Base-by-base conservation (phyloP, 306 rosid species). In the Hippophae tibetana region DNA sequence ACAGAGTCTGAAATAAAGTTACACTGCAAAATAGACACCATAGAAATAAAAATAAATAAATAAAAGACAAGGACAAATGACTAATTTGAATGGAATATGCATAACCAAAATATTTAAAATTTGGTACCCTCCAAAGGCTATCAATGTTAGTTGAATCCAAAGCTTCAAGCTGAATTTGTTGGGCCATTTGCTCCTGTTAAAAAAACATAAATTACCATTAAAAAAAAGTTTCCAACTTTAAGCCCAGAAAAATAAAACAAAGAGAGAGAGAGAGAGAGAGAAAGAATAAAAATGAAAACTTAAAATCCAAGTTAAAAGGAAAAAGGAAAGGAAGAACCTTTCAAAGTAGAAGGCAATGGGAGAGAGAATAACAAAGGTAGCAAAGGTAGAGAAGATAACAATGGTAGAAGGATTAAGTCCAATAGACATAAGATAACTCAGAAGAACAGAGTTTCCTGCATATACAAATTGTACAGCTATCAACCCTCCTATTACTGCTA, bases 61-160 rank as follows among this genome's bases (percentile, higher is more conserved):
- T 31, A 31, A 31, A 31, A 31, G 38, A 31, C 38, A 31, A 31
- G 3, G 38, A 31, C 38, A 31, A 4, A 31, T 2, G 38, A 31
- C 38, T 31, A 31, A 31, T 31, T 31, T 31, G 38, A 31, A 31
- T 31, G 38, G 38, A 31, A 31, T 0, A 31, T 31, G 38, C 38
- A 31, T 4, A 2, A 31, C 38, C 38, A 31, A 31, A 31, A 31
- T 4, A 2, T 4, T 2, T 31, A 31, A 31, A 31, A 31, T 31
- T 31, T 50, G 69, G 62, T 77, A 92, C 98, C 98, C 96, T 76
- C 89, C 96, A 44, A 85, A 78, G 42, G 96, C 74, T 69, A 87
- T 80, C 31, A 81, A 42, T 23, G 70, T 23, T 54, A 87, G 60
- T 74, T 81, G 92, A 61, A 66, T 42, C 26, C 61, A 38, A 61